Conservation (phyloP, 2,329 filamentous ascomycete genomes). For the Colletotrichum truncatum region DNA sequence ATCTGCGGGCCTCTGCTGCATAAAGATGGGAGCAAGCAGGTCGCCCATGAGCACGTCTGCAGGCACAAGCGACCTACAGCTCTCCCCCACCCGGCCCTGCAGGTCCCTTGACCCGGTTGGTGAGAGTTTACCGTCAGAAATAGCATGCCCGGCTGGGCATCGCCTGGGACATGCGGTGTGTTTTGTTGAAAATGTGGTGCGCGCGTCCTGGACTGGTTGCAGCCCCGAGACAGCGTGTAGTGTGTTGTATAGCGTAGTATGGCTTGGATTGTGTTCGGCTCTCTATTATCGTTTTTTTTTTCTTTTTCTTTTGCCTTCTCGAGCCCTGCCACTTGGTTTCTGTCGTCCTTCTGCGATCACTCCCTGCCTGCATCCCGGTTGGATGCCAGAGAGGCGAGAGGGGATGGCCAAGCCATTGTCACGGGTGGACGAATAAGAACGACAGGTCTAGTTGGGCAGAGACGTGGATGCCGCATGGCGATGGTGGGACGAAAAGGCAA, state of each 20-base stretch:
- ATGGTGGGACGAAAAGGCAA: conserved; percentile 1
- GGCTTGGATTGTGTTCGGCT: too few species aligned
- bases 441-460: background rate
- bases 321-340: too few species aligned
- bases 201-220: background rate
- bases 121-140: background rate
- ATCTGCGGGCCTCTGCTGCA: conserved; percentile 17
- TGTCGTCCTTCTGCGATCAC: too few species aligned
- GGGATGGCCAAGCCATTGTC: background rate
- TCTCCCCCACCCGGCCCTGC: conserved; percentile 10
- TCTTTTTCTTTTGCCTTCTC: too few species aligned
- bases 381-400: too few species aligned
- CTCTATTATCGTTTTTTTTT: too few species aligned
- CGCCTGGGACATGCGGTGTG: conserved; percentile 15
- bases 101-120: conserved; percentile 15
- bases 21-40: background rate
- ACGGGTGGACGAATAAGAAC: background rate
- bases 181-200: background rate
- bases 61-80: conserved; percentile 14
- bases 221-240: background rate
- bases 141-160: too few species aligned
- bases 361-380: too few species aligned
- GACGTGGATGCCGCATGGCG: background rate
- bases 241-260: too few species aligned
- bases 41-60: too few species aligned